These are phyloP conservation scores for Chalaropsis ovoidea DNA, from an alignment of 2,329 filamentous ascomycete genomes.

Conservation along the genomic window DNA sequence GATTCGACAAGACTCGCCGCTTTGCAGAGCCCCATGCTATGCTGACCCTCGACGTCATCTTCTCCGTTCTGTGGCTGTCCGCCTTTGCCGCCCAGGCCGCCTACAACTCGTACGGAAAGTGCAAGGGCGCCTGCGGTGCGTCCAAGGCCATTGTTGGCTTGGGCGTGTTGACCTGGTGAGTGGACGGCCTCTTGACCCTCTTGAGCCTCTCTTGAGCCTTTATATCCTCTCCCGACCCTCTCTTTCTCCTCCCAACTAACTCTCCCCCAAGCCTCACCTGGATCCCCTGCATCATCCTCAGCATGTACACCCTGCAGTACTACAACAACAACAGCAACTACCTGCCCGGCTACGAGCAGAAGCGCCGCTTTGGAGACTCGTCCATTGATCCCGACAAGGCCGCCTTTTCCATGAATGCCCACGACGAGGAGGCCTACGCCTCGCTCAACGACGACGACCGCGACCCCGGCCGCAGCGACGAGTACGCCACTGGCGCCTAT, in stretches of 20 bases:
- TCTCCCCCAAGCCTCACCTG: conserved; percentile 46
- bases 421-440: conserved; percentile 56
- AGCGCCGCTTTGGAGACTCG: conserved; percentile 35
- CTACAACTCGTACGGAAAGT: conserved; percentile 49
- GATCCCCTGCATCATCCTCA: conserved; percentile 44
- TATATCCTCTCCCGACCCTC: too few species aligned
- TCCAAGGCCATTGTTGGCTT: conserved; percentile 55
- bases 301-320: conserved; percentile 51
- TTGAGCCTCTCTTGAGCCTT: too few species aligned
- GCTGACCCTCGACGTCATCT: conserved; percentile 48
- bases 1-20: conserved; percentile 51
- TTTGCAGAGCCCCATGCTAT: conserved; percentile 54
- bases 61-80: conserved; percentile 53
- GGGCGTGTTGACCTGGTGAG: conserved; percentile 54
- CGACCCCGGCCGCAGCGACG: conserved; percentile 34
- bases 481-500: conserved; percentile 32
- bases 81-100: conserved; percentile 56
- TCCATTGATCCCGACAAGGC: conserved; percentile 57
- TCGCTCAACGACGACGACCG: conserved; percentile 50
- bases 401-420: conserved; percentile 57
- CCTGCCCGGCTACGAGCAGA: conserved; percentile 51
- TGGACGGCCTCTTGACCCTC: conserved; percentile 25
- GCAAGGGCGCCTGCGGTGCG: conserved; percentile 46
- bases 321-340: conserved; percentile 49
- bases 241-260: neutral